A percentile compares a stretch with the other conserved stretches of the same genome.
Evolutionary conservation across 371 early-diverging fungal genomes (phyloP).

Genomic region (Apophysomyces elegans): DNA sequence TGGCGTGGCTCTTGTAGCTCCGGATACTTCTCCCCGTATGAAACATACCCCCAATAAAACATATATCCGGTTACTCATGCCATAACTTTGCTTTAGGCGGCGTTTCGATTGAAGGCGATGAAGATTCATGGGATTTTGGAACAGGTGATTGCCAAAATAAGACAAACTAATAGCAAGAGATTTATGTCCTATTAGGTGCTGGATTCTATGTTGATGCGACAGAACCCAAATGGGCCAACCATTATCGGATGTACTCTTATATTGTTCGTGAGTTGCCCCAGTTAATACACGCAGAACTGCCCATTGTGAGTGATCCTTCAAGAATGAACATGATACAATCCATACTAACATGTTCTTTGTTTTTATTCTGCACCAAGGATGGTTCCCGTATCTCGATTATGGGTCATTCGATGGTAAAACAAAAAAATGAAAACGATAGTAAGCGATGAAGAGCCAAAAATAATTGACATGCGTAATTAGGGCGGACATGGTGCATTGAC

Average conservation of each 20-base stretch:
- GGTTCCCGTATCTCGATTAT: constrained; percentile 65
- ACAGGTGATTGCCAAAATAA: constrained; percentile 27
- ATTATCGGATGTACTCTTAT: constrained; percentile 89
- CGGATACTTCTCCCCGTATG: constrained; percentile 87
- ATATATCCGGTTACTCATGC: background rate
- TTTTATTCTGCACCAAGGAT: constrained; percentile 45
- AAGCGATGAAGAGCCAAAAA: background rate
- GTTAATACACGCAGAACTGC: constrained; percentile 58
- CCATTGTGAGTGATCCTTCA: constrained; percentile 54
- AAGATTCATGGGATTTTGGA: constrained; percentile 60
- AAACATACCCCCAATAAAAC: background rate
- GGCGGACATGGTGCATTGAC: constrained; percentile 94
- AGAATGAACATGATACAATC: background rate
- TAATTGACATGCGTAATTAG: constrained; percentile 21
- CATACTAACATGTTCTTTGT: background rate
- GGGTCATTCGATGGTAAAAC: constrained; percentile 80
- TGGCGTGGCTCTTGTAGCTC: constrained; percentile 76
- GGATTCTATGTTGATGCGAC: constrained; percentile 88
- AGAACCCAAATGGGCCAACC: constrained; percentile 68
- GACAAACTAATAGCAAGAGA: background rate
- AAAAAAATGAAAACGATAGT: background rate
- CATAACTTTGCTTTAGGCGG: constrained; percentile 32
- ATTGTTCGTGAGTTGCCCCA: constrained; percentile 73
- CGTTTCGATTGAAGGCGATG: constrained; percentile 52
- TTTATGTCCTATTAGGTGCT: constrained; percentile 45